Conservation (phyloP, 2,329 filamentous ascomycete species). For the Magnaporthiopsis poae region DNA sequence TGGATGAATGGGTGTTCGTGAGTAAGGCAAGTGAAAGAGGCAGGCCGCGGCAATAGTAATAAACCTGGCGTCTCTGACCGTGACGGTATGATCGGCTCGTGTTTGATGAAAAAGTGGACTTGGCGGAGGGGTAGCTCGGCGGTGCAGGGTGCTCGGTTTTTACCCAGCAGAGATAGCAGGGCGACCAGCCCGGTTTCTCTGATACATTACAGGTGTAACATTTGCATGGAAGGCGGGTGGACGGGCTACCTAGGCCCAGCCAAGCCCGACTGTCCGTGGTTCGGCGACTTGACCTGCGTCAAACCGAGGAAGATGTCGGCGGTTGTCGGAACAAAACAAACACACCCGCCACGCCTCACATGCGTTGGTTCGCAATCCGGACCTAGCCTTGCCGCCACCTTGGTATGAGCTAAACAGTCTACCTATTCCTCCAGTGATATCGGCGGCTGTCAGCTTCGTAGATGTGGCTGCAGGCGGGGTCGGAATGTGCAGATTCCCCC, state of each 20-base stretch:
- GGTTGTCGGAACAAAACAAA: neutral
- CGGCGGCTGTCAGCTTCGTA: neutral
- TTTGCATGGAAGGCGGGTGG: neutral
- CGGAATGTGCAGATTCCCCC: neutral
- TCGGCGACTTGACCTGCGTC: neutral
- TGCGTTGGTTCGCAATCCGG: neutral
- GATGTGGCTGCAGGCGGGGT: neutral
- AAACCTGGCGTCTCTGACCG: neutral
- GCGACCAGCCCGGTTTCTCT: too few species aligned
- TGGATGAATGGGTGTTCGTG: too few species aligned
- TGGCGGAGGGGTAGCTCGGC: neutral
- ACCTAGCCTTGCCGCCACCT: too few species aligned
- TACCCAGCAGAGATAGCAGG: neutral
- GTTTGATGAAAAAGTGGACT: neutral
- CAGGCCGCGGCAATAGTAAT: neutral
- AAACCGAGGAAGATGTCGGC: neutral
- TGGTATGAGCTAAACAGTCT: neutral
- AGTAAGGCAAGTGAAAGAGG: neutral
- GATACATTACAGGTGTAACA: neutral
- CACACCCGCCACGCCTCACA: neutral
- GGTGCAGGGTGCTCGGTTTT: neutral
- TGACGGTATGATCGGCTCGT: neutral
- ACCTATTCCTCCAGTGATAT: neutral
- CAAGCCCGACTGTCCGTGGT: neutral
- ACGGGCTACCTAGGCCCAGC: too few species aligned